A percentile compares a stretch with the other conserved stretches of the same genome.
These are phyloP conservation scores for Saturnispora hagleri DNA, from an alignment of 805 yeast species.

Conservation along the genomic window DNA sequence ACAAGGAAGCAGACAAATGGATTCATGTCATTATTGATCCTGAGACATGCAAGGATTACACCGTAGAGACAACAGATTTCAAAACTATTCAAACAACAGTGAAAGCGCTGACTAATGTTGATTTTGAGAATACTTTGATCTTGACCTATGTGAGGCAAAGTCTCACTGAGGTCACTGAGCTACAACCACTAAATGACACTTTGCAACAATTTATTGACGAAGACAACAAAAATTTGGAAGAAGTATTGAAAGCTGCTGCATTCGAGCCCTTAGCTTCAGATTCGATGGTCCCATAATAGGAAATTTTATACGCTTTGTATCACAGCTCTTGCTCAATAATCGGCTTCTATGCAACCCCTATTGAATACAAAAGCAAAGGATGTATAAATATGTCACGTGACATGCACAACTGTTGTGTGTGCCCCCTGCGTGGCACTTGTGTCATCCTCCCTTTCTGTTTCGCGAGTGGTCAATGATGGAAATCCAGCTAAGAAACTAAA, in stretches of 20 bases:
- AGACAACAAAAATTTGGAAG: constrained; percentile 23
- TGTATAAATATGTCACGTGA: not conserved
- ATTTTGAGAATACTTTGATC: constrained; percentile 26
- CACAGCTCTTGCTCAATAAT: not conserved
- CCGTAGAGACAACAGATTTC: constrained; percentile 17
- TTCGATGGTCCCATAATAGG: not conserved
- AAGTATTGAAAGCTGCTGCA: not conserved
- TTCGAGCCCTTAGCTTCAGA: not conserved
- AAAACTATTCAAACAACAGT: constrained; percentile 19
- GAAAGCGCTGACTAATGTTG: constrained; percentile 15
- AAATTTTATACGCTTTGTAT: not conserved
- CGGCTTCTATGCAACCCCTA: too few relatives aligned
- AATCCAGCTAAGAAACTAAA: not conserved
- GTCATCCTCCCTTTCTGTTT: not conserved
- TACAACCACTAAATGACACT: constrained; percentile 16
- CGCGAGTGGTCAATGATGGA: not conserved
- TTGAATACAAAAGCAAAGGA: not conserved
- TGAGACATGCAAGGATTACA: constrained; percentile 22
- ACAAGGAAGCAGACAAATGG: constrained; percentile 24
- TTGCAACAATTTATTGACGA: constrained; percentile 24
- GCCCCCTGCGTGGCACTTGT: not conserved
- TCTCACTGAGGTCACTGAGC: constrained; percentile 12
- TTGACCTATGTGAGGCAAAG: constrained; percentile 28
- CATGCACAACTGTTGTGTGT: not conserved
- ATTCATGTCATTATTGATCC: constrained; percentile 21